These are phyloP conservation scores for Hypoxylon rickii DNA, from an alignment of 495 filamentous ascomycete genomes.

Conservation along the genomic window DNA sequence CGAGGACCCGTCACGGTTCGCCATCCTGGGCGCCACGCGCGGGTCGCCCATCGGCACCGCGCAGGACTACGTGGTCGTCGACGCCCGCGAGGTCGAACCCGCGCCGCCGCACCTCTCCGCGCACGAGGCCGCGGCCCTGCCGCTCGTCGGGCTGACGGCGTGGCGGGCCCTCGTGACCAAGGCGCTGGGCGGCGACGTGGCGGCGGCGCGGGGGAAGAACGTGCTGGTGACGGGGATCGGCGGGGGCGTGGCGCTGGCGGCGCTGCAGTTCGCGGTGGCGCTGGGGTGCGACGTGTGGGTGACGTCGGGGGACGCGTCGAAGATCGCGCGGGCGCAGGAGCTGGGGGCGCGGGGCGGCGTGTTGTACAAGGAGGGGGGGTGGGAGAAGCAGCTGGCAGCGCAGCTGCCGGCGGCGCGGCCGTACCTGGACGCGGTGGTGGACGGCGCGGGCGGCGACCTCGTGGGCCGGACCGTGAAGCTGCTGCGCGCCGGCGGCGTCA, in stretches of 20 bases:
- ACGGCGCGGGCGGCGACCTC: constrained; percentile 79
- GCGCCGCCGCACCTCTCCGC: constrained; percentile 72
- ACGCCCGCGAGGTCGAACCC: constrained; percentile 71
- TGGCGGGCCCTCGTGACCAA: constrained; percentile 84
- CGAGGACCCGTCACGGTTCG: constrained; percentile 63
- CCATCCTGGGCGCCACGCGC: constrained; percentile 74
- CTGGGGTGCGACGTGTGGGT: constrained; percentile 70
- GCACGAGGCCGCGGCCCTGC: constrained; percentile 78
- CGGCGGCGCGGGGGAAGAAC: constrained; percentile 66
- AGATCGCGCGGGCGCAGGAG: constrained; percentile 64
- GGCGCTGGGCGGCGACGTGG: constrained; percentile 61
- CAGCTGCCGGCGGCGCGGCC: constrained; percentile 62
- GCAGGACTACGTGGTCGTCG: constrained; percentile 71
- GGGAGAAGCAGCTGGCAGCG: constrained; percentile 68
- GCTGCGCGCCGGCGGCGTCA: constrained; percentile 66
- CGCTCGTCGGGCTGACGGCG: constrained; percentile 81
- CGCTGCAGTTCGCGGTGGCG: constrained; percentile 70
- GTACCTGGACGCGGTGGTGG: constrained; percentile 71
- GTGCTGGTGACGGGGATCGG: constrained; percentile 79
- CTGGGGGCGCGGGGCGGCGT: constrained; percentile 74
- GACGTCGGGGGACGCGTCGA: constrained; percentile 65
- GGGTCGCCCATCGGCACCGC: constrained; percentile 67
- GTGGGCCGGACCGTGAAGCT: constrained; percentile 60
- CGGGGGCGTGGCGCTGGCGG: constrained; percentile 75
- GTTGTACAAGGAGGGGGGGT: constrained; percentile 64